Evolutionary conservation across 2,329 filamentous ascomycete species (phyloP).

Genomic region (Alternaria incomplexa): DNA sequence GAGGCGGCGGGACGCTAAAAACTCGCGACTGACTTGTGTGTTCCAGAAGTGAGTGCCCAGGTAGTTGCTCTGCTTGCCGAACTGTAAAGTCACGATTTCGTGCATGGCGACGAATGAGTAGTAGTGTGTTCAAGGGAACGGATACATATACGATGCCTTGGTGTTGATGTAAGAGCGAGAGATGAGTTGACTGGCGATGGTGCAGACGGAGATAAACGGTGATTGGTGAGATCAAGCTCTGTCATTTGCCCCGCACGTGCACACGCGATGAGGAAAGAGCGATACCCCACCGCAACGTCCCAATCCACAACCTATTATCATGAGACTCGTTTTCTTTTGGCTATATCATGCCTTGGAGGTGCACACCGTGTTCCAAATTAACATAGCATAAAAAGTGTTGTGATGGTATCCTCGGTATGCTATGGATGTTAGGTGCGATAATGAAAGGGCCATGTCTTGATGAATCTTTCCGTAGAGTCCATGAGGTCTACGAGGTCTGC

Average conservation of each 20-base stretch:
- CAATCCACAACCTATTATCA: background rate
- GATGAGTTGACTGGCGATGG: background rate
- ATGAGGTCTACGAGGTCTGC: background rate
- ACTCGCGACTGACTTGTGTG: slow-evolving; percentile 66
- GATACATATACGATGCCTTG: background rate
- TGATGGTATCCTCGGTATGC: background rate
- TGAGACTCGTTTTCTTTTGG: background rate
- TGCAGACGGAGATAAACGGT: background rate
- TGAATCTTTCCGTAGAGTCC: no score
- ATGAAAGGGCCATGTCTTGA: no score
- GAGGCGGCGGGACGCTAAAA: background rate
- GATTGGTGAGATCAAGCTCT: slow-evolving; percentile 14
- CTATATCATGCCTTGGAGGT: background rate
- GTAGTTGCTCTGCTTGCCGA: slow-evolving; percentile 92
- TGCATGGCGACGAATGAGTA: slow-evolving; percentile 67
- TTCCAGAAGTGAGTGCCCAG: slow-evolving; percentile 98
- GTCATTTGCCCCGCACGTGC: slow-evolving; percentile 32
- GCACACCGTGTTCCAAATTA: background rate
- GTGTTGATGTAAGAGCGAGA: background rate
- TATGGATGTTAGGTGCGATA: background rate
- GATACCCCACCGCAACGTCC: background rate
- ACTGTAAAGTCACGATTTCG: slow-evolving; percentile 92
- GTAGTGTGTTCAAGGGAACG: no score
- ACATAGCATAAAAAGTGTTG: background rate
- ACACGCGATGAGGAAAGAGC: slow-evolving; percentile 20